Base-by-base conservation (phyloP, 805 yeast genomes). In the Tetrapisispora phaffii region DNA sequence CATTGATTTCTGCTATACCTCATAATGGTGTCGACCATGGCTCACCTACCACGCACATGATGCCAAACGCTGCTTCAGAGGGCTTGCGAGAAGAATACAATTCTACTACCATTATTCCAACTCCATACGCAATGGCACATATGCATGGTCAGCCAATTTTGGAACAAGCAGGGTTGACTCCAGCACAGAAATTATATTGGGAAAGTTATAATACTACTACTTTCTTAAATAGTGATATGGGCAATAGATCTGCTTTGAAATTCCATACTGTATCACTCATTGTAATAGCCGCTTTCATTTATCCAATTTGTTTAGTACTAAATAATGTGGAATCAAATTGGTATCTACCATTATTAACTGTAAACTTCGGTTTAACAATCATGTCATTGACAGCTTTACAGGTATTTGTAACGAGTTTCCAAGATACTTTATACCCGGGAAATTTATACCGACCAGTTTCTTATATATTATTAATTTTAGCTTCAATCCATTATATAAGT, bases 171-270 rank as follows among this genome's bases (percentile, higher is more conserved):
- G 57, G 76, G 17, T 71, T 89, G 41, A 72, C 79, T 16, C 82
- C 89, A 0, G 83, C 79, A 38, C 96, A 88, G 62, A 68, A 78
- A 45, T 59, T 72, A 23, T 89, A 74, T 63, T 89, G 97, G 97
- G 79, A 78, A 41, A 59, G 64, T 22, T 89, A 88, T 64, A 79
- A 84, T 57, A 78, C 94, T 13, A 82, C 90, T 1, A 80, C 86
- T 3, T 88, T 73, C 60, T 79, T 85, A 65, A 79, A 76, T 7
- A 57, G 75, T 12, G 73, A 71, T 0, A 37, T 41, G 26, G 72
- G 77, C 3, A 72, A 72, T 51, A 73, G 77, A 46, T 47, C 69
- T 13, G 72, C 80, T 1, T 65, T 88, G 24, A 69, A 70, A 50
- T 53, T 69, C 34, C 96, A 88, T 56, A 65, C 79, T 9, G 52